phyloP scores from a whole-genome alignment of 1,139 yeast species.

The Candida tropicalis region DNA sequence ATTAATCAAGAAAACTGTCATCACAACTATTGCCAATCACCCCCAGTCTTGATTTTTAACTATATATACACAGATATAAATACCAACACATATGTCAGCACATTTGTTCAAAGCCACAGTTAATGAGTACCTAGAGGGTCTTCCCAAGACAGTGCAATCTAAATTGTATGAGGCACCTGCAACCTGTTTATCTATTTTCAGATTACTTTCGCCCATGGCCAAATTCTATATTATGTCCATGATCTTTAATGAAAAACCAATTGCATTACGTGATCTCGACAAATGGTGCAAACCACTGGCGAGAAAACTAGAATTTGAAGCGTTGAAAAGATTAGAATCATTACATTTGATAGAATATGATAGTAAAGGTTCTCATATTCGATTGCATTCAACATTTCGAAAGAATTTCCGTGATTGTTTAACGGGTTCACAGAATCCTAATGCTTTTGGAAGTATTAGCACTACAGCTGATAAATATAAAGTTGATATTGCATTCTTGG shows the following conservation, averaged over 20 bases:
- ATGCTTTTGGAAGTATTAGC: slow-evolving; percentile 48
- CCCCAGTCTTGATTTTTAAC: neutral
- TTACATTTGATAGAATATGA: slow-evolving; percentile 76
- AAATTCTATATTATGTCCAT: slow-evolving; percentile 86
- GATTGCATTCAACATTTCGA: slow-evolving; percentile 74
- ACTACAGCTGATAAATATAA: slow-evolving; percentile 39
- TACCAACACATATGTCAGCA: slow-evolving; percentile 28
- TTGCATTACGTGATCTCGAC: slow-evolving; percentile 68
- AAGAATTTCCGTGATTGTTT: slow-evolving; percentile 78
- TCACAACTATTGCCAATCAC: too few species aligned
- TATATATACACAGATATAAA: neutral
- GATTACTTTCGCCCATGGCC: slow-evolving; percentile 86
- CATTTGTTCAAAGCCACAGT: slow-evolving; percentile 72
- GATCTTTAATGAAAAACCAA: slow-evolving; percentile 79
- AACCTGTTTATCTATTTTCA: slow-evolving; percentile 87
- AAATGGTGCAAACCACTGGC: slow-evolving; percentile 70
- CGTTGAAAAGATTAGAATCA: slow-evolving; percentile 73
- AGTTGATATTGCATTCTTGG: slow-evolving; percentile 68
- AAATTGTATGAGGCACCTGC: slow-evolving; percentile 83
- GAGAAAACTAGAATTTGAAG: slow-evolving; percentile 65
- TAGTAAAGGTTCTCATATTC: slow-evolving; percentile 53
- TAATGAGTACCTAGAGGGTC: slow-evolving; percentile 84
- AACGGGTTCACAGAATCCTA: slow-evolving; percentile 67
- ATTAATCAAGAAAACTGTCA: neutral
- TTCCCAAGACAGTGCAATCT: slow-evolving; percentile 81